These are phyloP conservation scores for Melastoma candidum DNA, from an alignment of 441 rosid genomes.

Conservation along the genomic window DNA sequence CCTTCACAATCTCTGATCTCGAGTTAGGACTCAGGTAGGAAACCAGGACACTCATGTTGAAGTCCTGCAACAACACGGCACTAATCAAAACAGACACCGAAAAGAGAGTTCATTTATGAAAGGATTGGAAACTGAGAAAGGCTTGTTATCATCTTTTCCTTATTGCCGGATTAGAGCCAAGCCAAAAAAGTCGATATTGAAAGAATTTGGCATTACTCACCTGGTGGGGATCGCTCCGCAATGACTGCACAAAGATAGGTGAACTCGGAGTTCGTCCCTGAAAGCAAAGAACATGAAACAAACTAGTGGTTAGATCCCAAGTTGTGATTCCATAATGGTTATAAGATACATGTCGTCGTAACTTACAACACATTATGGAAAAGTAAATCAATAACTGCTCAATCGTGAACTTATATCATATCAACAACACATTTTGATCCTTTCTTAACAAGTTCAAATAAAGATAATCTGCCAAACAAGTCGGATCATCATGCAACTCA, in stretches of 20 bases:
- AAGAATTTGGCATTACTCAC: slow-evolving; percentile 32
- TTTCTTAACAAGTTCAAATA: no score
- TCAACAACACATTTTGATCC: no score
- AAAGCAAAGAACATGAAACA: slow-evolving; percentile 14
- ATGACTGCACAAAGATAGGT: slow-evolving; percentile 87
- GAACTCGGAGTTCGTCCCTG: slow-evolving; percentile 61
- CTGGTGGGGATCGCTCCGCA: slow-evolving; percentile 91
- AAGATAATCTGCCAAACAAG: no score
- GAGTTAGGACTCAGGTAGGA: slow-evolving; percentile 80
- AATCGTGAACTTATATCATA: no score
- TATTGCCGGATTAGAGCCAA: neutral
- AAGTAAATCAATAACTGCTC: neutral
- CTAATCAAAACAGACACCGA: neutral
- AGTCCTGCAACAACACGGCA: slow-evolving; percentile 38
- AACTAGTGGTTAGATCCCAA: neutral
- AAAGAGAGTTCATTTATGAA: no score
- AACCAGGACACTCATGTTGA: slow-evolving; percentile 88
- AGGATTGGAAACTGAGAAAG: neutral
- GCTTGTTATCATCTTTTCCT: neutral
- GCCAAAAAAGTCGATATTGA: neutral
- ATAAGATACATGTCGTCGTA: no score
- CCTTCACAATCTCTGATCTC: slow-evolving; percentile 87
- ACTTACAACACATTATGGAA: neutral
- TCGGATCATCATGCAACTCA: no score
- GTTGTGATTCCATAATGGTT: neutral